Percentiles rank a stretch among this genome's conserved stretches.
These are phyloP conservation scores for Cladophialophora bantiana DNA, from an alignment of 2,329 filamentous ascomycete genomes.

Conservation along the genomic window DNA sequence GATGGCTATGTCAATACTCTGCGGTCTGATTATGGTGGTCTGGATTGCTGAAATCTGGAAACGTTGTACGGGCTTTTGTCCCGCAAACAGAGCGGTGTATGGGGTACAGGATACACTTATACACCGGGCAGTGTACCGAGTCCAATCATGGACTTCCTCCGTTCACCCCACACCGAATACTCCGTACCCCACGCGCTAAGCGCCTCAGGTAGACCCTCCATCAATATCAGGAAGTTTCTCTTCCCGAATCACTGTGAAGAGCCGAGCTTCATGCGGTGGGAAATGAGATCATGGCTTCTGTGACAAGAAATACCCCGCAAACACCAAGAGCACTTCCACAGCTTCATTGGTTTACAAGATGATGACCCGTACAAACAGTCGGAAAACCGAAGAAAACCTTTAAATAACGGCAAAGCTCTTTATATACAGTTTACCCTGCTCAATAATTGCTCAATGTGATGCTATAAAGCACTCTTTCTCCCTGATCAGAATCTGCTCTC, in stretches of 20 bases:
- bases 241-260: neutral
- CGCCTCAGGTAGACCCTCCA: neutral
- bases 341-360: no score
- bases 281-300: slow-evolving; percentile 2
- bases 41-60: neutral
- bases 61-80: no score
- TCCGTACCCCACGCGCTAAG: neutral
- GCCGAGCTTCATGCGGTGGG: neutral
- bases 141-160: neutral
- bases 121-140: no score
- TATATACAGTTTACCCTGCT: neutral
- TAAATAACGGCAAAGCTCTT: neutral
- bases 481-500: neutral
- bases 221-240: neutral
- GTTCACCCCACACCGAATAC: neutral
- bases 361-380: no score
- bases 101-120: no score
- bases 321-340: no score
- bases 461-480: neutral
- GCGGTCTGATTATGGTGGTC: neutral
- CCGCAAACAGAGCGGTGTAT: no score
- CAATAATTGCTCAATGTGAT: neutral
- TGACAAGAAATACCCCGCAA: neutral
- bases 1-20: slow-evolving; percentile 35
- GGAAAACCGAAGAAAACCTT: neutral